Conservation (phyloP, 345 rosid species). For the Populus nigra region DNA sequence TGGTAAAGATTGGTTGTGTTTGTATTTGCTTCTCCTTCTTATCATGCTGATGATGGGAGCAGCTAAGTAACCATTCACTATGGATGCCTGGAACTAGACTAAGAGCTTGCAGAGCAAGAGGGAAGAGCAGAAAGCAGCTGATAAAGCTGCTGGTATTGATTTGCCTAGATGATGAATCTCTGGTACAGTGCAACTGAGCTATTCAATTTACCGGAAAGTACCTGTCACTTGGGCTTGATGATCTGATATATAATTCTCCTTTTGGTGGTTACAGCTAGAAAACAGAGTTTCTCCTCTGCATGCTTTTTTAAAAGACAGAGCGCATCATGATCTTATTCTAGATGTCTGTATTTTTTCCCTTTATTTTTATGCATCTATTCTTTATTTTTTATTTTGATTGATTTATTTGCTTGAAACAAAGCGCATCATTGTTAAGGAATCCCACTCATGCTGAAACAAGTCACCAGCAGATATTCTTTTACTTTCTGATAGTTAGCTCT, state of each 20-base stretch:
- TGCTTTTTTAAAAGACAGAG: constrained; percentile 58
- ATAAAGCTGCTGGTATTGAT: constrained; percentile 57
- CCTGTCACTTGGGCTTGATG: constrained; percentile 2
- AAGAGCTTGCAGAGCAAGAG: constrained; percentile 73
- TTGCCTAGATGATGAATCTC: constrained; percentile 58
- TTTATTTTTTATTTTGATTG: neutral
- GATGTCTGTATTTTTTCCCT: constrained; percentile 45
- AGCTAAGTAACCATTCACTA: neutral
- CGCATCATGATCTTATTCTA: constrained; percentile 69
- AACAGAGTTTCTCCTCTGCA: constrained; percentile 44
- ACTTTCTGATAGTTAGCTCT: neutral
- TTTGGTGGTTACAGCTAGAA: constrained; percentile 30
- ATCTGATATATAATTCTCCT: neutral
- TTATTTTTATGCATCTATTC: neutral
- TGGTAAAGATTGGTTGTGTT: too few species aligned
- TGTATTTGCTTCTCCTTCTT: neutral
- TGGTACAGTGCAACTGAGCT: constrained; percentile 35
- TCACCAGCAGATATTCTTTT: neutral
- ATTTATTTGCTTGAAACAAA: neutral
- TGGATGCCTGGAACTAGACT: constrained; percentile 34
- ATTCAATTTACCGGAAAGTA: neutral
- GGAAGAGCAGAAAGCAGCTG: constrained; percentile 55
- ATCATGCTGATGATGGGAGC: neutral
- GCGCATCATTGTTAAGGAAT: neutral
- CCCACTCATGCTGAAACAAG: neutral